Percentiles rank a stretch among this genome's conserved stretches.
phyloP scores from a whole-genome alignment of 176 grass and related monocot genomes.

The Carex kokanica region DNA sequence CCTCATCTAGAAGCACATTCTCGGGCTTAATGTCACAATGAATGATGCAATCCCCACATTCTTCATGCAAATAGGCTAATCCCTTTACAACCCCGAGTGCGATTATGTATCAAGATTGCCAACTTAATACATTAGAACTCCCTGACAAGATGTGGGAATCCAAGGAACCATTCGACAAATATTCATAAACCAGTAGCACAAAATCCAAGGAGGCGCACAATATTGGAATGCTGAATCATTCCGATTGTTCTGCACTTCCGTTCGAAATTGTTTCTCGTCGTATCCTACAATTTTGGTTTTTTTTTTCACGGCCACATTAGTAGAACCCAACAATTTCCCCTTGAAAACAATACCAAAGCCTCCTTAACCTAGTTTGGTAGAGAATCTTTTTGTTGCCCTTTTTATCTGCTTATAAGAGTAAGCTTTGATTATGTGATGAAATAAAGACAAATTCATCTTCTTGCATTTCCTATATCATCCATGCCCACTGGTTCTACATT shows the following conservation, averaged over 20 bases:
- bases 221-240: slow-evolving; percentile 45
- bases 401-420: slow-evolving; percentile 37
- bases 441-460: too few relatives aligned
- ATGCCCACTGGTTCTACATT: not conserved
- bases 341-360: slow-evolving; percentile 47
- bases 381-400: slow-evolving; percentile 37
- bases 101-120: slow-evolving; percentile 30
- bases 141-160: slow-evolving; percentile 28
- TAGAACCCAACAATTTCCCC: slow-evolving; percentile 26
- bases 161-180: slow-evolving; percentile 46
- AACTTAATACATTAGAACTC: slow-evolving; percentile 19
- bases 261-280: slow-evolving; percentile 47
- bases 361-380: slow-evolving; percentile 42
- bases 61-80: slow-evolving; percentile 46
- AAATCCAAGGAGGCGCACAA: slow-evolving; percentile 48
- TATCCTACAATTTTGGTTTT: slow-evolving; percentile 29
- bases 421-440: slow-evolving; percentile 9
- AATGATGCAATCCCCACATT: slow-evolving; percentile 56
- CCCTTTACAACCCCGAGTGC: slow-evolving; percentile 39
- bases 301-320: slow-evolving; percentile 43
- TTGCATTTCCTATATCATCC: too few relatives aligned
- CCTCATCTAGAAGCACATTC: slow-evolving; percentile 44
- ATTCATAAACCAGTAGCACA: slow-evolving; percentile 58
- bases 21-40: slow-evolving; percentile 63
- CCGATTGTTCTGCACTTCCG: slow-evolving; percentile 60